These are phyloP conservation scores for Boletus reticuloceps DNA, from an alignment of 768 basidiomycete genomes.

Conservation along the genomic window DNA sequence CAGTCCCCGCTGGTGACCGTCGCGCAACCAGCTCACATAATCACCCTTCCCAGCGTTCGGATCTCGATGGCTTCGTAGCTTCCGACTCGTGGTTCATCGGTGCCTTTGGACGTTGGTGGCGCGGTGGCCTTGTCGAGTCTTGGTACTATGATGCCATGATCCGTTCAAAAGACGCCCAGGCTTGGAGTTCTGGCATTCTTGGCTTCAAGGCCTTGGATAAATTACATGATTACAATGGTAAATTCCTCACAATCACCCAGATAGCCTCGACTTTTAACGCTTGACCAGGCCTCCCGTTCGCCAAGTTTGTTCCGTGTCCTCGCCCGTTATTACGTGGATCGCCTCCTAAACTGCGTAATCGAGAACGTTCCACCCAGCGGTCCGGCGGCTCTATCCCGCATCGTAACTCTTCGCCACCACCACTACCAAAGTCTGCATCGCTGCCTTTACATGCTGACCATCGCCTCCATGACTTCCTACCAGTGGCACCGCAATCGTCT, in stretches of 20 bases:
- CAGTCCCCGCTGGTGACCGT: constrained; percentile 53
- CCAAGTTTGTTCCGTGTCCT: constrained; percentile 46
- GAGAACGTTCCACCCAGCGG: constrained; percentile 51
- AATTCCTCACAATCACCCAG: constrained; percentile 17
- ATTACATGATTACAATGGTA: constrained; percentile 66
- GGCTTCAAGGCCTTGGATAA: constrained; percentile 72
- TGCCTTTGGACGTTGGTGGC: constrained; percentile 90
- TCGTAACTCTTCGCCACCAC: constrained; percentile 76
- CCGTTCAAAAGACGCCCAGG: constrained; percentile 64
- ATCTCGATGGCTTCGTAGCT: constrained; percentile 47
- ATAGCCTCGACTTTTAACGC: not conserved
- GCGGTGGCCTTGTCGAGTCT: constrained; percentile 76
- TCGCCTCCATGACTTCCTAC: constrained; percentile 27
- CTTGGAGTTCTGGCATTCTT: constrained; percentile 75
- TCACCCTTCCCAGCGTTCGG: constrained; percentile 27
- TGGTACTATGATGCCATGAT: constrained; percentile 73
- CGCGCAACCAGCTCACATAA: constrained; percentile 35
- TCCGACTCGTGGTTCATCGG: constrained; percentile 89
- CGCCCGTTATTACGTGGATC: constrained; percentile 43
- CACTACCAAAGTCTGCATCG: constrained; percentile 78
- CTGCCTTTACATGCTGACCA: constrained; percentile 67
- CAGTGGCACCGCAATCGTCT: constrained; percentile 23
- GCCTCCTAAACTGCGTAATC: constrained; percentile 57
- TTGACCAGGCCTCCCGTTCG: constrained; percentile 47
- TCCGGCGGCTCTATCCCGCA: constrained; percentile 33